phyloP scores from a whole-genome alignment of 441 rosid species.

The Raphanus hybrid region DNA sequence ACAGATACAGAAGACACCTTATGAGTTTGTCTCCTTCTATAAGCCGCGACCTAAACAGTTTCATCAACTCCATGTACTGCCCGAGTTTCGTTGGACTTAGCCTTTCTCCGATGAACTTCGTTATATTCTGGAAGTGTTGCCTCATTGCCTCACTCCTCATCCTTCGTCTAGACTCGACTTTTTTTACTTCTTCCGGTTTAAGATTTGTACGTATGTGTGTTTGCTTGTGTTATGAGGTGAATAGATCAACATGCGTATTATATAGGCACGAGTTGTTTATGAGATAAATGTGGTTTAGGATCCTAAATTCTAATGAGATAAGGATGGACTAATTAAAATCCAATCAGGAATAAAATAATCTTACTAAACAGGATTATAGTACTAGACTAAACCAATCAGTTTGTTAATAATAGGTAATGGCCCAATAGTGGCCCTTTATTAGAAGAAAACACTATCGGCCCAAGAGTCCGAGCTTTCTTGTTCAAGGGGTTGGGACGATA shows the following conservation, averaged over 20 bases:
- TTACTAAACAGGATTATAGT: slow-evolving; percentile 4
- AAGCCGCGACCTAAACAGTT: neutral
- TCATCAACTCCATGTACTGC: neutral
- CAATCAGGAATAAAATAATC: neutral
- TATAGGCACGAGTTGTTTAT: neutral
- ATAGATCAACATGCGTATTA: neutral
- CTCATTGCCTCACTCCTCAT: neutral
- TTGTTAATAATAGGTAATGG: neutral
- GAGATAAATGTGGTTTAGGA: neutral
- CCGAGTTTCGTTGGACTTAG: neutral
- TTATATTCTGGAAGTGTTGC: neutral
- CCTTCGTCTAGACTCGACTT: neutral
- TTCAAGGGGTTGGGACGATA: slow-evolving; percentile 39
- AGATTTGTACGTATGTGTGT: neutral
- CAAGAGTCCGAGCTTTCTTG: slow-evolving; percentile 43
- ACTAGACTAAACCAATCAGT: neutral
- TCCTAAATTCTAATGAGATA: neutral
- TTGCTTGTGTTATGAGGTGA: slow-evolving; percentile 2
- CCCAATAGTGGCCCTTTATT: slow-evolving; percentile 31
- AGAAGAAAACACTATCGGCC: slow-evolving; percentile 12
- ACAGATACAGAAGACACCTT: neutral
- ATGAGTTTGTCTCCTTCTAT: slow-evolving; percentile 3
- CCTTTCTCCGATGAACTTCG: neutral
- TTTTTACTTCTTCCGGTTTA: neutral
- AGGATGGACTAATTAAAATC: neutral